Evolutionary conservation across 345 rosid species (phyloP), one percentile per base, ranked within the genome.

Genomic region (Murraya paniculata): DNA sequence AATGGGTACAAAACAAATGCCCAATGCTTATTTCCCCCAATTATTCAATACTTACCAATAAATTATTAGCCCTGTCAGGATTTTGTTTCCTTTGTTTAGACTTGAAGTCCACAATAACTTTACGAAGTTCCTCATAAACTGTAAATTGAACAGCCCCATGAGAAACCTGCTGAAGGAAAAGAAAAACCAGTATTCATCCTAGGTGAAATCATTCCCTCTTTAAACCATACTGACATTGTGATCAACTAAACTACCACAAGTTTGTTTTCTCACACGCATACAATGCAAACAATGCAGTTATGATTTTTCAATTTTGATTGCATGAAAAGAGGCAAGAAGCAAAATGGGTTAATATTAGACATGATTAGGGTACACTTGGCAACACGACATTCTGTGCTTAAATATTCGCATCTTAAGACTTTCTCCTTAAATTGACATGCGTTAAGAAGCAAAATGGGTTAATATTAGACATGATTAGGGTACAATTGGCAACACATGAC

Each of bases 111-210:
- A 91, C 82, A 81, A 86, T 36, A 81, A 85, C 41, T 84, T 89
- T 94, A 18, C 95, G 97, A 68, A 92, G 90, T 79, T 96, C 99
- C 88, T 96, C 97, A 79, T 96, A 94, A 36, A 88, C 87, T 25
- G 97, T 92, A 81, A 96, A 94, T 87, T 94, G 99, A 85, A 94
- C 83, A 70, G 94, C 98, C 74, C 94, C 98, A 81, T 94, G 99
- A 80, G 97, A 94, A 87, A 94, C 95, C 98, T 94, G 97, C 93
- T 90, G 85, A 86, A 87, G 82, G 79, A 86, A 78, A 75, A 72
- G 39, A 66, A 66, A 64, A 18, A 50, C 24, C 19, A 11, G 59
- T 10, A 45, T 25, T 50, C 60, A 71, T 10, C 25, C 2, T 67
- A 36, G 11, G 24, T n/a, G 61, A 22, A 24, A 22, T 4, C 61